A percentile compares a stretch with the other conserved stretches of the same genome.
These are phyloP conservation scores for Prinsepia uniflora DNA, from an alignment of 306 rosid species.

Conservation along the genomic window DNA sequence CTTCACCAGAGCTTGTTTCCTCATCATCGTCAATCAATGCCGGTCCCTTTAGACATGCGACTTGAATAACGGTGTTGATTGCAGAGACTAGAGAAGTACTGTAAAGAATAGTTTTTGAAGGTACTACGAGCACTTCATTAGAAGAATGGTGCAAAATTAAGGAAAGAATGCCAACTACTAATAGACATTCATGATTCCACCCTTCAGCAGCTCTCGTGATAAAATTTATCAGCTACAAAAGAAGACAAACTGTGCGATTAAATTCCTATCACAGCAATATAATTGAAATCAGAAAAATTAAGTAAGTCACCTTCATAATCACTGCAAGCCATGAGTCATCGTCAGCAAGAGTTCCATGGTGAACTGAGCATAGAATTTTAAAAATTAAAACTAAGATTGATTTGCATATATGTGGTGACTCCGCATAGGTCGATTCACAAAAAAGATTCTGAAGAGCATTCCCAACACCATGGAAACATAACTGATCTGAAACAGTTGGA, in stretches of 20 bases:
- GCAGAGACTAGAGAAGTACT: slow-evolving; percentile 49
- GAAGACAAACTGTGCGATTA: slow-evolving; percentile 13
- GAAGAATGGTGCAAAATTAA: slow-evolving; percentile 73
- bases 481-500: slow-evolving; percentile 61
- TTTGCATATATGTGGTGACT: slow-evolving; percentile 38
- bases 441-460: slow-evolving; percentile 43
- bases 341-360: slow-evolving; percentile 48
- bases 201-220: slow-evolving; percentile 35
- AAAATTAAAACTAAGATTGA: slow-evolving; percentile 47
- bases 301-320: slow-evolving; percentile 53
- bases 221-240: slow-evolving; percentile 59
- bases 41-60: slow-evolving; percentile 69
- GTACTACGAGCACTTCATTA: slow-evolving; percentile 49
- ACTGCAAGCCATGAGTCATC: slow-evolving; percentile 72
- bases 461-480: slow-evolving; percentile 56
- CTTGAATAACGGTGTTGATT: slow-evolving; percentile 43
- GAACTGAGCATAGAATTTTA: slow-evolving; percentile 51
- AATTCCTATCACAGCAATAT: slow-evolving; percentile 9
- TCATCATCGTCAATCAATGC: slow-evolving; percentile 69
- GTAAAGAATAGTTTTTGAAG: slow-evolving; percentile 64
- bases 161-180: slow-evolving; percentile 58
- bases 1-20: slow-evolving; percentile 52
- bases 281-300: slow-evolving; percentile 3
- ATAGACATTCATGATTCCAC: slow-evolving; percentile 52
- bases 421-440: slow-evolving; percentile 31